Base-by-base conservation (phyloP, 768 basidiomycete species). In the Trametes gibbosa region DNA sequence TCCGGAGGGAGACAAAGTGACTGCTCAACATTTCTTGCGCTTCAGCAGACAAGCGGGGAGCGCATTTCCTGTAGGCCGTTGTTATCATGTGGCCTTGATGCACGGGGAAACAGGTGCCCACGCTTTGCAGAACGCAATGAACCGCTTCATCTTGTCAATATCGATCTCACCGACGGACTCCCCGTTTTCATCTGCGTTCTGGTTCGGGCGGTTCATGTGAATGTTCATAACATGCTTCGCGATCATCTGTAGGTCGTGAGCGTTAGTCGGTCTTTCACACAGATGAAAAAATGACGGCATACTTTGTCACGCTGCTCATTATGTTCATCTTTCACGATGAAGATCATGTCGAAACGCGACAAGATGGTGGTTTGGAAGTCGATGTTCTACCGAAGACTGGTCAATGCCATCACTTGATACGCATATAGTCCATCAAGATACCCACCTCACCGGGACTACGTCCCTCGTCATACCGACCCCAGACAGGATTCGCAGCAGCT, bases 301-400 rank as follows among this genome's bases (percentile, higher is more conserved):
- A 92, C 95, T 73, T 87, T 85, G 72, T 99, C 97, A 48, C 97
- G 84, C 40, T 80, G 77, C 72, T 98, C 97, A 69, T 98, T 93
- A 71, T 99, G 97, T 68, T 98, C 95, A 67, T 99, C 97, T 71
- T 91, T 93, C 60, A 99, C 90, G 64, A 99, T 96, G 78, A 98
- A 99, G 66, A 99, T 98, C 95, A 99, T 96, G 71, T 99, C 97
- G 73, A 99, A 99, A 56, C 97, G 90, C 48, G 95, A 98, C 70
- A 99, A 74, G 65, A 99, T 98, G 1, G 97, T 98, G 6, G 95
- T 97, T 76, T 97, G 95, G 73, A 97, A 95, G 70, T 97, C 95
- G 64, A 97, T 97, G 70, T 97, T 97, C 92, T 81, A 60, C 19
- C 48, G 10, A 9, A 9, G 10, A 40, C 32, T 40, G 25, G 53